Percentiles rank a stretch among this genome's conserved stretches.
Evolutionary conservation across 2,329 filamentous ascomycete species (phyloP).

Genomic region (Rhynchosporium graminicola): DNA sequence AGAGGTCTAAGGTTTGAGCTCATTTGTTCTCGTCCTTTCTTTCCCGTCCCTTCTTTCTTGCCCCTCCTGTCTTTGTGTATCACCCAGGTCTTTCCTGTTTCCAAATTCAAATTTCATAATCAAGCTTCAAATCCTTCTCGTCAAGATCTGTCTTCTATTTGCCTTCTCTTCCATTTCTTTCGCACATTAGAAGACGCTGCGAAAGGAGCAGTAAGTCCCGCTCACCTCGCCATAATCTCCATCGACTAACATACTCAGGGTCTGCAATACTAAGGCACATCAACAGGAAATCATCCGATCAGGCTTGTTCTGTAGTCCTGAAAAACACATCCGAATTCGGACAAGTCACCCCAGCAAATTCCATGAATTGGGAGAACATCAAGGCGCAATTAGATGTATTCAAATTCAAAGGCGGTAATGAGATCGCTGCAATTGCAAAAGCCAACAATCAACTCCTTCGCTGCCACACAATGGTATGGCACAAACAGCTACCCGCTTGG

Average conservation of each 20-base stretch:
- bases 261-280: conserved; percentile 54
- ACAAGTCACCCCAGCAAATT: conserved; percentile 64
- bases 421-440: conserved; percentile 50
- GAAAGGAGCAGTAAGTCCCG: conserved; percentile 17
- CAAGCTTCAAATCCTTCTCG: conserved; percentile 7
- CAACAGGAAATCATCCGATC: conserved; percentile 59
- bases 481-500: conserved; percentile 56
- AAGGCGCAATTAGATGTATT: conserved; percentile 59
- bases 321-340: conserved; percentile 60
- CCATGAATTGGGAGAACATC: conserved; percentile 61
- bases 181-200: conserved; percentile 23
- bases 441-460: conserved; percentile 54
- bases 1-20: too few relatives aligned
- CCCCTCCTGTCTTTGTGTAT: too few relatives aligned
- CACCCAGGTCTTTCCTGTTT: too few relatives aligned
- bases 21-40: conserved; percentile 1
- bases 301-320: conserved; percentile 56
- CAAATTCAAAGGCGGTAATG: conserved; percentile 58
- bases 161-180: background rate
- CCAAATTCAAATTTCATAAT: background rate
- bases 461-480: conserved; percentile 61
- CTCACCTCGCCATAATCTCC: background rate
- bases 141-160: conserved; percentile 11
- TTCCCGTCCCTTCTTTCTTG: background rate
- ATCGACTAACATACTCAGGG: conserved; percentile 4